phyloP scores from a whole-genome alignment of 2,329 filamentous ascomycete genomes.

The Fusarium tupiense region DNA sequence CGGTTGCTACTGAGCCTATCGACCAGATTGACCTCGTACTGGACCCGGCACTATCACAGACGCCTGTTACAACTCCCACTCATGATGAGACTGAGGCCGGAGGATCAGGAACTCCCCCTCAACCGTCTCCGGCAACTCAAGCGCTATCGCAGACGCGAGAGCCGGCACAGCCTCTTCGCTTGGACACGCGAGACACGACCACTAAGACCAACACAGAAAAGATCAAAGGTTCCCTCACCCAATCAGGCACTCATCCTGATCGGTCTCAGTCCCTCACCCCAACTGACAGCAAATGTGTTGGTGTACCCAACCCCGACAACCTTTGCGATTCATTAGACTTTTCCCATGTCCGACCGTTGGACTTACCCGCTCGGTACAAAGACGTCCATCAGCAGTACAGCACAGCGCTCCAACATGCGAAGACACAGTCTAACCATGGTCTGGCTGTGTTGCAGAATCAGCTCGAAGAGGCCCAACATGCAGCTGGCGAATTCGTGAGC shows the following conservation, averaged over 20 bases:
- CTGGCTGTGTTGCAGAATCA: background rate
- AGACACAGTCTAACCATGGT: no score
- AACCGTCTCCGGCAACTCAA: background rate
- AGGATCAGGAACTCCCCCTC: background rate
- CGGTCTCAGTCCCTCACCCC: background rate
- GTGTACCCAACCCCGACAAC: no score
- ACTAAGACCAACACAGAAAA: background rate
- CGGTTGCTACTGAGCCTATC: background rate
- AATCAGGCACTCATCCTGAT: background rate
- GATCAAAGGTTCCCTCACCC: background rate
- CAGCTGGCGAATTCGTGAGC: fast-evolving
- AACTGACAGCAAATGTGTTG: no score
- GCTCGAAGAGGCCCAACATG: background rate
- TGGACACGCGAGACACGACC: background rate
- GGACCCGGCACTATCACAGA: background rate
- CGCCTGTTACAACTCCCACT: background rate
- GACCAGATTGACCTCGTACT: background rate
- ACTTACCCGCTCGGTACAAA: no score
- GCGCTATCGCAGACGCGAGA: background rate
- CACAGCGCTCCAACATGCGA: no score
- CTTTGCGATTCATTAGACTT: no score
- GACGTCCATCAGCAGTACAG: no score
- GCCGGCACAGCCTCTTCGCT: background rate
- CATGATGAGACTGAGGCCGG: background rate
- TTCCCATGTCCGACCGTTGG: no score